Evolutionary conservation across 2,329 filamentous ascomycete species (phyloP).

Genomic region (Cladosporium sp.): DNA sequence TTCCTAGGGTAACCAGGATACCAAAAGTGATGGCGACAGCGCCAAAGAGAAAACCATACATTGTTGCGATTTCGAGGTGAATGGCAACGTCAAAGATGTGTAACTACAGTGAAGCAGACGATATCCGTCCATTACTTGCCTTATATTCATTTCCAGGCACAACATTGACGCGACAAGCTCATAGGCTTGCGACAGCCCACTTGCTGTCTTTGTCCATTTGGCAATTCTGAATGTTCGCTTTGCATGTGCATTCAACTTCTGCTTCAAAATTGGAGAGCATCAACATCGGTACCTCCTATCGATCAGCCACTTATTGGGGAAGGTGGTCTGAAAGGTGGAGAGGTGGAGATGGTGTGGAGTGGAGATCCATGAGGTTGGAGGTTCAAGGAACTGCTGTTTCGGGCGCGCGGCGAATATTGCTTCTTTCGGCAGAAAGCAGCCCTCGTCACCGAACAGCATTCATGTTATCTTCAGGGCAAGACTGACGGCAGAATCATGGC

Average conservation of each 20-base stretch:
- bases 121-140: neutral
- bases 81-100: neutral
- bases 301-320: neutral
- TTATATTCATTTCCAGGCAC: neutral
- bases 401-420: neutral
- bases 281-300: neutral
- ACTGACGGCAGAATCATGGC: too few species aligned
- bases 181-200: neutral
- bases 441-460: neutral
- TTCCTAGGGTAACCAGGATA: conserved; percentile 15
- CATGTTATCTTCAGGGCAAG: too few species aligned
- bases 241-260: neutral
- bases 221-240: neutral
- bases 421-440: neutral
- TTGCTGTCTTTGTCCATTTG: neutral
- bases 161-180: neutral
- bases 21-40: conserved; percentile 14
- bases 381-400: neutral
- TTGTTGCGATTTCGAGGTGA: neutral
- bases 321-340: neutral
- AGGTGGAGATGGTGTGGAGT: neutral
- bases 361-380: too few species aligned
- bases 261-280: neutral
- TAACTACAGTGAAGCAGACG: neutral
- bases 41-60: conserved; percentile 22